These are phyloP conservation scores for Pachysandra terminalis DNA, from an alignment of 164 flowering plant genomes.

Conservation along the genomic window DNA sequence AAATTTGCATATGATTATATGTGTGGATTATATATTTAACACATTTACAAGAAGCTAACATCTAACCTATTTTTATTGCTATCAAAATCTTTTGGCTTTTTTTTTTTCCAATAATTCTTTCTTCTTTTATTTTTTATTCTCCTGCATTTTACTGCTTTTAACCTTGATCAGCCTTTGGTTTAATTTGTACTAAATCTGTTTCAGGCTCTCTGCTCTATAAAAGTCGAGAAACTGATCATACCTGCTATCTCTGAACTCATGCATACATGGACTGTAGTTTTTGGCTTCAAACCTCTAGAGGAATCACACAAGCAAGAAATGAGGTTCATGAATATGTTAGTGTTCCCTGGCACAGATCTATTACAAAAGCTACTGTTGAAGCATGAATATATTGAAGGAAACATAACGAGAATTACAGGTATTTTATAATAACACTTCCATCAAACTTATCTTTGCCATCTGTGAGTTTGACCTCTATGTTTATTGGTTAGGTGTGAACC, in stretches of 20 bases:
- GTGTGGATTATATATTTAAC: too few relatives aligned
- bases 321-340: slow-evolving; percentile 78
- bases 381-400: slow-evolving; percentile 27
- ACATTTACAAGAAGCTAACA: too few relatives aligned
- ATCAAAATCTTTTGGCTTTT: too few relatives aligned
- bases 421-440: not conserved
- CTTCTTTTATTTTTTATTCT: not conserved
- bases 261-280: slow-evolving; percentile 79
- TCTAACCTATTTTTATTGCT: not conserved
- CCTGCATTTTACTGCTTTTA: not conserved
- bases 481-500: slow-evolving; percentile 12
- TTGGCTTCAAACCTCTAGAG: slow-evolving; percentile 71
- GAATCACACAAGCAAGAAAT: slow-evolving; percentile 64
- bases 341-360: slow-evolving; percentile 88
- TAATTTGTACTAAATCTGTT: not conserved
- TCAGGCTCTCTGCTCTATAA: slow-evolving; percentile 69
- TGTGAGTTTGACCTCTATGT: not conserved
- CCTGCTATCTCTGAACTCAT: slow-evolving; percentile 87
- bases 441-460: not conserved
- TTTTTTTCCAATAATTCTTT: not conserved
- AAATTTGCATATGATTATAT: too few relatives aligned
- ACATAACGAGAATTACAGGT: slow-evolving; percentile 28
- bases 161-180: not conserved
- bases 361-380: slow-evolving; percentile 59
- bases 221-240: slow-evolving; percentile 75